Base-by-base conservation (phyloP, 129 eudicot genomes). In the Kitagawia praeruptora region DNA sequence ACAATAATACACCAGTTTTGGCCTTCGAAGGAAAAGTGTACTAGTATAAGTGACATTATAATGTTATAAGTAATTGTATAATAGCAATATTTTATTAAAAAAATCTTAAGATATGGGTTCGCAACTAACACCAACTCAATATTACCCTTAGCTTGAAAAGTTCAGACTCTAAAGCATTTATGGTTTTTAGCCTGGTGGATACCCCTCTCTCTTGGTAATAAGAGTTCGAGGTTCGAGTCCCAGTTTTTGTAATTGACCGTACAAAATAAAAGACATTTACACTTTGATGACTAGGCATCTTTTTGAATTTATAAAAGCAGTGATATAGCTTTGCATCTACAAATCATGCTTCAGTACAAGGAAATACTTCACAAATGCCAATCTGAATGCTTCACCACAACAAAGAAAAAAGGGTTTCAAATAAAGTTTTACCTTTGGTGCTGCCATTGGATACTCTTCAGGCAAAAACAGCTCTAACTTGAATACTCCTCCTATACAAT, bases 391-490 rank as follows among this genome's bases (percentile, higher is more conserved):
- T 34, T 34, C 37, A 34, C 2, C 37, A 34, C 2, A 34, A 34
- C 37, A 34, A 34, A 34, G 31, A n/a, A 61, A 61, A 25, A 61
- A 3, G 37, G 37, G 4, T n/a, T 61, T 3, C 12, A 2, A 46
- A 1, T 39, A 13, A 70, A 14, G 16, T 14, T 15, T 66, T 88
- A 94, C 98, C 96, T 94, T 94, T n/a, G 98, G 98, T 48, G 98
- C 91, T 75, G 98, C 96, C 98, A 94, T 94, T 49, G 97, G 98
- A 67, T 94, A 94, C 81, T 94, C 98, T 84, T 94, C 98, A 13
- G 98, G 98, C 80, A 94, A 76, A 88, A 94, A 94, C 80, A 94
- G 71, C 85, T 94, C 98, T 90, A 94, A 87, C 87, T 94, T 94
- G 77, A 94, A 94, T 69, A 94, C 97, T 56, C 98, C 98, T 45